Percentiles rank a stretch among this genome's conserved stretches.
Conservation (phyloP, 2,329 filamentous ascomycete genomes). For the Tolypocladium nubicola region DNA sequence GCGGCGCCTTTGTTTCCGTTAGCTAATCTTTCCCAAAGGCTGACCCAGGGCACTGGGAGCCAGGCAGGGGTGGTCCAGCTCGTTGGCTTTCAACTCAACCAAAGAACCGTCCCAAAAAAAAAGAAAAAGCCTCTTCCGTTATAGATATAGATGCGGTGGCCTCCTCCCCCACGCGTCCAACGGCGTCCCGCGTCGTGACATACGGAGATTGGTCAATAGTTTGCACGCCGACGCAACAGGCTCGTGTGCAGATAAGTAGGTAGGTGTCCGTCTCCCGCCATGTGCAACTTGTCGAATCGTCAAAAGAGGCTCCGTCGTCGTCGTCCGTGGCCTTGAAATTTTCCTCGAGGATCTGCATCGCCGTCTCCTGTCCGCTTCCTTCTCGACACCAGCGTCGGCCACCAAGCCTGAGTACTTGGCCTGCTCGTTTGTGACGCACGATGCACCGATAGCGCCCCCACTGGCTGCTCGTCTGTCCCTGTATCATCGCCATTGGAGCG, state of each 20-base stretch:
- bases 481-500: not conserved
- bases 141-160: not conserved
- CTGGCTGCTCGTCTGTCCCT: not conserved
- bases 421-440: not conserved
- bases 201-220: not conserved
- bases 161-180: not conserved
- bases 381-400: not conserved
- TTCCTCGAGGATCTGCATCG: not conserved
- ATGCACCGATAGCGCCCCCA: not conserved
- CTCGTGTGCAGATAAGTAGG: not conserved
- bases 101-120: not conserved
- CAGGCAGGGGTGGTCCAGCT: not conserved
- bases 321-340: not conserved
- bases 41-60: not conserved
- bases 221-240: not conserved
- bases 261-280: not conserved
- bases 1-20: not conserved
- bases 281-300: not conserved
- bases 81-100: not conserved
- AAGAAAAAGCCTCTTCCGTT: not conserved
- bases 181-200: not conserved
- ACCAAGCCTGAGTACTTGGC: not conserved
- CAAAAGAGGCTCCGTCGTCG: not conserved
- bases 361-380: not conserved
- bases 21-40: not conserved